These are phyloP conservation scores for Theileria equi DNA, from an alignment of 169 alveolate genomes.

Conservation along the genomic window DNA sequence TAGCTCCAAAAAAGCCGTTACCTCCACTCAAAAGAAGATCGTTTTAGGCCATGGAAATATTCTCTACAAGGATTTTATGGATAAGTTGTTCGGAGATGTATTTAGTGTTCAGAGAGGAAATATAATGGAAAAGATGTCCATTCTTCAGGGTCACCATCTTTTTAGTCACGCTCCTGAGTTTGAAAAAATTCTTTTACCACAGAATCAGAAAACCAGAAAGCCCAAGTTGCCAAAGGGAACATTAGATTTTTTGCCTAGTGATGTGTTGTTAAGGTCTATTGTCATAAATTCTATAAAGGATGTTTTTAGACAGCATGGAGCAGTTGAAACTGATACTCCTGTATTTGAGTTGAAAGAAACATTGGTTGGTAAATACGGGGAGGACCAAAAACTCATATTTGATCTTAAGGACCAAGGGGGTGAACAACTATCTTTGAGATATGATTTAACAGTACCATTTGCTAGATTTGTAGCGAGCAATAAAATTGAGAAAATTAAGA, in stretches of 20 bases:
- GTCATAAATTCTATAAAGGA: conserved; percentile 83
- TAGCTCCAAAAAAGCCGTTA: conserved; percentile 3
- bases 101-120: conserved; percentile 3
- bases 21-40: conserved; percentile 11
- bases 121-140: neutral
- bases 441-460: conserved; percentile 97
- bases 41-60: conserved; percentile 53
- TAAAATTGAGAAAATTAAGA: conserved; percentile 82
- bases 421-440: conserved; percentile 91
- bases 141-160: conserved; percentile 22
- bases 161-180: conserved; percentile 10
- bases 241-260: conserved; percentile 87
- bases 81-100: neutral
- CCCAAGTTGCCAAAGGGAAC: conserved; percentile 95
- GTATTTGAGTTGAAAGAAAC: conserved; percentile 95
- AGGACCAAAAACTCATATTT: conserved; percentile 92
- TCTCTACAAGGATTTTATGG: conserved; percentile 10
- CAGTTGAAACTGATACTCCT: conserved; percentile 97
- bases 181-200: conserved; percentile 58
- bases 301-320: conserved; percentile 91
- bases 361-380: conserved; percentile 93
- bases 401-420: conserved; percentile 98
- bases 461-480: conserved; percentile 92
- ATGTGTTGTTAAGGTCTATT: conserved; percentile 87
- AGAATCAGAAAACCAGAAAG: conserved; percentile 65